Base-by-base conservation (phyloP, 192 early-diverging fungal genomes). In the Linnemannia hyalina region DNA sequence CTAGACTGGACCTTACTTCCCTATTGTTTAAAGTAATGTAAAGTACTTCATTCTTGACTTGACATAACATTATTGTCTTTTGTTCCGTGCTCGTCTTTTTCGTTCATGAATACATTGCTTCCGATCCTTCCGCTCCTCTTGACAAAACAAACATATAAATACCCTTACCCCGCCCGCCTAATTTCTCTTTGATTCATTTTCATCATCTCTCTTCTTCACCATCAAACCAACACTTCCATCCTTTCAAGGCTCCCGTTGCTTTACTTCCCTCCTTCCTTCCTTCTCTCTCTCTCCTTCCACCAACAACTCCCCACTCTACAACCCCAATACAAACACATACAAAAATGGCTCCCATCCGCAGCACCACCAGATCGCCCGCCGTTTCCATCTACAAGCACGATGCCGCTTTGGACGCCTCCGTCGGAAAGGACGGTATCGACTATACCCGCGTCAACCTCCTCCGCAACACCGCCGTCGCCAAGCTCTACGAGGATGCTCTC, bases 401-500 rank as follows among this genome's bases (percentile, higher is more conserved):
- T 55, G 72, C 77, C 73, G 82, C 78, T 65, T 49, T 83, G 41
- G 82, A 83, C 68, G 82, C 82, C 42, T 83, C 82, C 76, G 82
- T 83, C 89, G 90, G 89, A 57, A 90, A 92, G 73, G 95, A 94
- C 75, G 93, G 93, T 90, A 94, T 97, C 74, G 96, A 97, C 88
- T 96, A 92, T 81, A 92, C 91, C 89, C 95, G 95, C 85, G 92
- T 93, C 89, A 91, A 95, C 82, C 94, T 98, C 89, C 94, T 94
- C 82, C 94, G 96, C 78, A 98, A 99, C 87, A 91, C 94, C 65
- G 92, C 95, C 2, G 94, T 97, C 44, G 92, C 97, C 82, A 93
- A 95, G 72, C 93, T 99, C 47, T 99, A 99, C 90, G 97, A 98
- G 90, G 95, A 97, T 74, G 97, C 97, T 44, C 93, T 99, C 75